Evolutionary conservation across 1,284 basidiomycete genomes (phyloP).

Genomic region (Cryptococcus sp.): DNA sequence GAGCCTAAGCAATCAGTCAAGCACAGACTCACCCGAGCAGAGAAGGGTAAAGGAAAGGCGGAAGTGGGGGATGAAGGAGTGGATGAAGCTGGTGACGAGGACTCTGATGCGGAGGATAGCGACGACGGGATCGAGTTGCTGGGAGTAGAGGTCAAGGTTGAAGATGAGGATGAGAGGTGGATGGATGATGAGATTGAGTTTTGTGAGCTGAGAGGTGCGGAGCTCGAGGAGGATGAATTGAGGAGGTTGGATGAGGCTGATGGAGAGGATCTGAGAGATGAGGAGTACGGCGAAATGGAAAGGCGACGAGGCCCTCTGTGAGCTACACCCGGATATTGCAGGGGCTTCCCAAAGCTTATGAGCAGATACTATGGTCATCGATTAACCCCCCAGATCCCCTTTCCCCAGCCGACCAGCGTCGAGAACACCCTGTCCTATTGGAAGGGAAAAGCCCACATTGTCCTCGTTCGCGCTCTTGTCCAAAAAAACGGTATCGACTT

Average conservation of each 20-base stretch:
- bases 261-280: neutral
- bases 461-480: neutral
- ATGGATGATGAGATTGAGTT: neutral
- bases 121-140: neutral
- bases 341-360: neutral
- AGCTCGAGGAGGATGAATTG: no score
- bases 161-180: neutral
- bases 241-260: no score
- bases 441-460: no score
- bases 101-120: neutral
- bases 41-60: no score
- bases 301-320: neutral
- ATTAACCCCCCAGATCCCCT: neutral
- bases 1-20: no score
- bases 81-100: neutral
- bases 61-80: no score
- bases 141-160: neutral
- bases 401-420: neutral
- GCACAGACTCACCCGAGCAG: no score
- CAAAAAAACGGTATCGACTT: neutral
- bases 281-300: neutral
- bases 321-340: neutral
- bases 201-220: no score
- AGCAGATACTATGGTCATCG: neutral
- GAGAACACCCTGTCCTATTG: no score